Conservation (phyloP, 768 basidiomycete species). For the Boletales sp. region DNA sequence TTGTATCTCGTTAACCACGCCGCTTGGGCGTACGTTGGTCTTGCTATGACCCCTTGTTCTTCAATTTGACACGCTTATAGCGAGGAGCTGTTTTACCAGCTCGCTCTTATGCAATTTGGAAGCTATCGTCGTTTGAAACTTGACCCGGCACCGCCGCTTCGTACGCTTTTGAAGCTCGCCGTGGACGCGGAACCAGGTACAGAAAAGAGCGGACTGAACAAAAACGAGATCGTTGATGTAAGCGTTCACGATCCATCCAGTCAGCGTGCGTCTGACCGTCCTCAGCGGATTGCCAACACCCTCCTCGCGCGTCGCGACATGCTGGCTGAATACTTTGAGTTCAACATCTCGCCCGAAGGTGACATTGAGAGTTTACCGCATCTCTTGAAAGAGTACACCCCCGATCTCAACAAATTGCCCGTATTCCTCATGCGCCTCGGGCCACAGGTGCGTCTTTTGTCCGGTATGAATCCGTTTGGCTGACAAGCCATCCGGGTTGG, state of each 20-base stretch:
- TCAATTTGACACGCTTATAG: constrained; percentile 35
- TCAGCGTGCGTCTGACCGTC: not conserved
- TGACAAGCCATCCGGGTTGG: not conserved
- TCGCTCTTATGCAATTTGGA: constrained; percentile 89
- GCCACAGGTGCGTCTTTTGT: constrained; percentile 57
- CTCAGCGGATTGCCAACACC: constrained; percentile 61
- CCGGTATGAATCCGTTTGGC: not conserved
- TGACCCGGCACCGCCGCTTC: constrained; percentile 76
- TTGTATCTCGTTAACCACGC: constrained; percentile 88
- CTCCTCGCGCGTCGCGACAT: constrained; percentile 68
- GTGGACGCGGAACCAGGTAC: constrained; percentile 62
- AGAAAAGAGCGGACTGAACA: constrained; percentile 48
- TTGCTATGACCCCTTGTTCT: not conserved
- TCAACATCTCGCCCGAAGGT: constrained; percentile 66
- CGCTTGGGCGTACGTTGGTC: constrained; percentile 64
- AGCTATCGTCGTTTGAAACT: constrained; percentile 72
- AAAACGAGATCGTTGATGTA: constrained; percentile 70
- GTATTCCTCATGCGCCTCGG: constrained; percentile 88
- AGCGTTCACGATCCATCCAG: constrained; percentile 17
- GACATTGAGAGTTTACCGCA: constrained; percentile 75
- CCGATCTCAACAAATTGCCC: constrained; percentile 88
- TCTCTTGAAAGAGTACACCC: constrained; percentile 82
- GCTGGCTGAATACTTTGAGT: constrained; percentile 88
- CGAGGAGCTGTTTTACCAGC: constrained; percentile 93
- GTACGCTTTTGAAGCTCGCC: constrained; percentile 71